Evolutionary conservation across 73 alveolate genomes (phyloP), one percentile per base, ranked within the genome.

Genomic region (Symbiodinium natans): DNA sequence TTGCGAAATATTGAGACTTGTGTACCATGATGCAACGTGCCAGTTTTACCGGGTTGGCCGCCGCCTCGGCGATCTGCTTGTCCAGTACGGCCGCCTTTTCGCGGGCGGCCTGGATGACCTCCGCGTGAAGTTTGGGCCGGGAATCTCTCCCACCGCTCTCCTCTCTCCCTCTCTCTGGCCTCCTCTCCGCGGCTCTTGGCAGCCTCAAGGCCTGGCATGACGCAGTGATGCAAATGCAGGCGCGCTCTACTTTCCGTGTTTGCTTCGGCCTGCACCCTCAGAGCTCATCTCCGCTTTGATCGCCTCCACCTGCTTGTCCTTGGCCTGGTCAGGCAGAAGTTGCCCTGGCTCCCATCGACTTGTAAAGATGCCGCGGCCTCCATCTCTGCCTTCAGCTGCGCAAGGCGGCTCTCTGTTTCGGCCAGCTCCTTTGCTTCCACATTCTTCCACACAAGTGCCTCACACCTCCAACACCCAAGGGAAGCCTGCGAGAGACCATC

Each of bases 201-300:
- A 63, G 80, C 80, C 80, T 63, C 80, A 63, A 63, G 80, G 80
- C 80, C 80, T 63, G 19, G 80, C 80, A 63, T 23, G 31, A 2
- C 36, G 80, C 80, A 63, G 80, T 29, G 36, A 29, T n/a, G n/a
- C n/a, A n/a, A n/a, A n/a, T n/a, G n/a, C n/a, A n/a, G n/a, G n/a
- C n/a, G n/a, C n/a, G n/a, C n/a, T n/a, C n/a, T n/a, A n/a, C n/a
- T n/a, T n/a, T n/a, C n/a, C n/a, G 59, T 46, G 21, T 6, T 13
- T 46, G 74, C 31, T 2, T 27, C 80, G 80, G 80, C 88, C 97
- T 39, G 89, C 97, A 41, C 97, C 97, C 17, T 68, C 80, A 2
- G 97, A 68, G 80, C 43, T 71, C 97, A 90, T 90, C 82, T 90
- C 82, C 33, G 97, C 54, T 56, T 90, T 90, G 80, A 90, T 90